Percentiles rank a stretch among this genome's conserved stretches.
phyloP scores from a whole-genome alignment of 306 rosid species.

The Castanea mollissima region DNA sequence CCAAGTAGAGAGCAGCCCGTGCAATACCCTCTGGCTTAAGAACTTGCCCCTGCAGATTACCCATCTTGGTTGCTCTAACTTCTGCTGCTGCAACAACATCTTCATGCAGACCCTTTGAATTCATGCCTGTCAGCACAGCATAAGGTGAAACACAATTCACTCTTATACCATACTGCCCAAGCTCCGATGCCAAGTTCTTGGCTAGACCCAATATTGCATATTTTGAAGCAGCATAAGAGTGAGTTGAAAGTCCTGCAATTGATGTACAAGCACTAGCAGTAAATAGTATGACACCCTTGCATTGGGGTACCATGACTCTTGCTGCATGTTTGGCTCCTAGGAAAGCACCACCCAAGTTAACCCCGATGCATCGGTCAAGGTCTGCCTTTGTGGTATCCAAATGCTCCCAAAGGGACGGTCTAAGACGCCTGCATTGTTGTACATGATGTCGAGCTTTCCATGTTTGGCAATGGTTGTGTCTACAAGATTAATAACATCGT shows the following conservation, averaged over 20 bases:
- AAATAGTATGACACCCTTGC: not conserved
- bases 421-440: slow-evolving; percentile 21
- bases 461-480: not conserved
- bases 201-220: not conserved
- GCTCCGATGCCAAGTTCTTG: not conserved
- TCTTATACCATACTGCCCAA: not conserved
- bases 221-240: not conserved
- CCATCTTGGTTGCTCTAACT: not conserved
- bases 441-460: slow-evolving; percentile 22
- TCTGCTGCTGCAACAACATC: not conserved
- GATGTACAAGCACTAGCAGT: not conserved
- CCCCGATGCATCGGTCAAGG: not conserved
- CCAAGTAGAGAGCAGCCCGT: slow-evolving; percentile 14
- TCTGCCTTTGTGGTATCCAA: not conserved
- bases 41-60: not conserved
- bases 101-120: not conserved
- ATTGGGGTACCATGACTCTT: not conserved
- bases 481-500: not conserved
- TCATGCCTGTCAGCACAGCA: not conserved
- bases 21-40: not conserved
- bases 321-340: slow-evolving; percentile 17
- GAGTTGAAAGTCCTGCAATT: not conserved
- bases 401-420: not conserved
- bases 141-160: not conserved
- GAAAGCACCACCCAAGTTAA: not conserved